phyloP scores from a whole-genome alignment of 1,284 basidiomycete species.

The Waitea zeae region DNA sequence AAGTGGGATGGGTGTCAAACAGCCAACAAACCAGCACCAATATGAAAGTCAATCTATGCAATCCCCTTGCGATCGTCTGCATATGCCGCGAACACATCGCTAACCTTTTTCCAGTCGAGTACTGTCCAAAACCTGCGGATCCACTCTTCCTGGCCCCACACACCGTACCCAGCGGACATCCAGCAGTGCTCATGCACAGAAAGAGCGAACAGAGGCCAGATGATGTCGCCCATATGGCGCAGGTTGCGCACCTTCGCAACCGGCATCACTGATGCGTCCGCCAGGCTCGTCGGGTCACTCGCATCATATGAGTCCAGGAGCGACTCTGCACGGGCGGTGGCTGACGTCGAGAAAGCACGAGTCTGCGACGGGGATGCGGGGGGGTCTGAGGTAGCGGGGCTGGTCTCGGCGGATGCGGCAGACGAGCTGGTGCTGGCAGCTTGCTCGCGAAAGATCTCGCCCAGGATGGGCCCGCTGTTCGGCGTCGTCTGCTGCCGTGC shows the following conservation, averaged over 20 bases:
- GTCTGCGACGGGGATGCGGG: slow-evolving; percentile 13
- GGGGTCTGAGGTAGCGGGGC: slow-evolving; percentile 11
- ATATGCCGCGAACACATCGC: slow-evolving; percentile 13
- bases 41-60: too few relatives aligned
- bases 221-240: slow-evolving; percentile 25
- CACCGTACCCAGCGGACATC: slow-evolving; percentile 76
- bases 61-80: too few relatives aligned
- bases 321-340: not conserved
- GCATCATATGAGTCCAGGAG: too few relatives aligned
- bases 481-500: slow-evolving; percentile 18
- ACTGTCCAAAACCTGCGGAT: slow-evolving; percentile 80
- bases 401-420: slow-evolving; percentile 10
- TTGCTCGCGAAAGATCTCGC: not conserved
- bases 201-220: slow-evolving; percentile 74
- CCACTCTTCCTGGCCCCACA: slow-evolving; percentile 91
- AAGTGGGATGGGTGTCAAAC: too few relatives aligned
- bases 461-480: slow-evolving; percentile 2
- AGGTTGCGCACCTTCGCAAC: slow-evolving; percentile 1
- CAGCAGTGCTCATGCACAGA: slow-evolving; percentile 87
- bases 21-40: too few relatives aligned
- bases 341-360: slow-evolving; percentile 10
- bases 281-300: not conserved
- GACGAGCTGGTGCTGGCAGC: slow-evolving; percentile 16
- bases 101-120: slow-evolving; percentile 72
- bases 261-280: not conserved